Conservation (phyloP, 2,329 filamentous ascomycete species). For the Herpotrichia juniperi region DNA sequence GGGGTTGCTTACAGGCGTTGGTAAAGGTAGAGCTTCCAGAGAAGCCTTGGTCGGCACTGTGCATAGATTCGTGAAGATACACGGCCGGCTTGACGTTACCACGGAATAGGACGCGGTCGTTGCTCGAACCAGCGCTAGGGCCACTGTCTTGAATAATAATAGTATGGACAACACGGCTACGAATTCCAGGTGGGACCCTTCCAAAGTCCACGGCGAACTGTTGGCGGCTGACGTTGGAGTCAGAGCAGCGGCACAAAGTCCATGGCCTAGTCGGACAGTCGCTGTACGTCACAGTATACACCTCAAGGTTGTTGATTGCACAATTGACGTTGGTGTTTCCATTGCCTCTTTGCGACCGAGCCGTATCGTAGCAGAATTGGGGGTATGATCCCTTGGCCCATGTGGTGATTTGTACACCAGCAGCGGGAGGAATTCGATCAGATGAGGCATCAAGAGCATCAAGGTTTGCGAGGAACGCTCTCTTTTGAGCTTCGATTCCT, state of each 20-base stretch:
- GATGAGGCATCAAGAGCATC: constrained; percentile 7
- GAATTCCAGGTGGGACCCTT: constrained; percentile 15
- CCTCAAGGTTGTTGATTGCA: constrained; percentile 11
- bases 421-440: constrained; percentile 6
- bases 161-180: constrained; percentile 17
- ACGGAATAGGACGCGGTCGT: constrained; percentile 10
- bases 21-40: constrained; percentile 7
- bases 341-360: constrained; percentile 7
- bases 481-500: constrained; percentile 6
- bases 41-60: constrained; percentile 14
- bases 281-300: constrained; percentile 16
- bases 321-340: constrained; percentile 12
- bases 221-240: constrained; percentile 14
- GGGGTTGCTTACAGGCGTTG: constrained; percentile 6
- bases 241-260: constrained; percentile 17
- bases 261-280: constrained; percentile 18
- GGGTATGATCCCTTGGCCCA: constrained; percentile 13
- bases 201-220: constrained; percentile 12
- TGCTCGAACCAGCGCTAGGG: constrained; percentile 4
- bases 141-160: constrained; percentile 5
- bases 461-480: constrained; percentile 1
- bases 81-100: constrained; percentile 3
- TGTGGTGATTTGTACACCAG: background rate
- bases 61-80: constrained; percentile 16
- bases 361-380: constrained; percentile 17